Percentiles rank a stretch among this genome's conserved stretches.
phyloP scores from a whole-genome alignment of 176 grass and related monocot species.

The Guadua angustifolia region DNA sequence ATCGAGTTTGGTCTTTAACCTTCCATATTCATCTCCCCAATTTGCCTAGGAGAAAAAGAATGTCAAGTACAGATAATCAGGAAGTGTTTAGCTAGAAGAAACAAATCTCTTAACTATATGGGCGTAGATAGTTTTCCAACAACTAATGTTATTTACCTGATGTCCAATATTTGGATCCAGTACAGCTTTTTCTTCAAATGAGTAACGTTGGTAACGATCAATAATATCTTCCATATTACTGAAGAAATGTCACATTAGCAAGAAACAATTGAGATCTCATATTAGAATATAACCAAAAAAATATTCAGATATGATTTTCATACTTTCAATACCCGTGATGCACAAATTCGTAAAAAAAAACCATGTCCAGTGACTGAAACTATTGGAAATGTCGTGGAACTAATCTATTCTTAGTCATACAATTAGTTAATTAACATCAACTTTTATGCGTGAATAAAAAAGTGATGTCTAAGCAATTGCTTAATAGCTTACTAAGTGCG shows the following conservation, averaged over 20 bases:
- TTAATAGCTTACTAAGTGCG: neutral
- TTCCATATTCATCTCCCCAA: constrained; percentile 63
- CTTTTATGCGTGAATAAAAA: neutral
- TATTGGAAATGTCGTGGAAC: neutral
- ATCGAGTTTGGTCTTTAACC: constrained; percentile 67
- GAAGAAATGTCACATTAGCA: constrained; percentile 30
- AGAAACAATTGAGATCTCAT: neutral
- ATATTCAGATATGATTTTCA: neutral
- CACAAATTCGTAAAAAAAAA: neutral
- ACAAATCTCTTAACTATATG: neutral
- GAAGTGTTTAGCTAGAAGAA: constrained; percentile 3
- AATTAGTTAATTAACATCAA: neutral
- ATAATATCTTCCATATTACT: constrained; percentile 81
- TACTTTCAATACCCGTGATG: neutral
- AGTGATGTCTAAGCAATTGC: neutral
- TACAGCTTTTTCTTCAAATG: constrained; percentile 69
- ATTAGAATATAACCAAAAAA: constrained; percentile 19
- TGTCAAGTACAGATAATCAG: constrained; percentile 24
- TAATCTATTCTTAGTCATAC: neutral
- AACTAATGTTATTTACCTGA: constrained; percentile 53
- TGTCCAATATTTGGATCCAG: constrained; percentile 53
- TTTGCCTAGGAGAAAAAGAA: constrained; percentile 50
- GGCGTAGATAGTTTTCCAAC: constrained; percentile 3
- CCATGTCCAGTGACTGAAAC: neutral
- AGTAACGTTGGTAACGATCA: constrained; percentile 75